A percentile compares a stretch with the other conserved stretches of the same genome.
Evolutionary conservation across 352 stramenopile genomes (phyloP).

Genomic region (Phytopythium aichiense): DNA sequence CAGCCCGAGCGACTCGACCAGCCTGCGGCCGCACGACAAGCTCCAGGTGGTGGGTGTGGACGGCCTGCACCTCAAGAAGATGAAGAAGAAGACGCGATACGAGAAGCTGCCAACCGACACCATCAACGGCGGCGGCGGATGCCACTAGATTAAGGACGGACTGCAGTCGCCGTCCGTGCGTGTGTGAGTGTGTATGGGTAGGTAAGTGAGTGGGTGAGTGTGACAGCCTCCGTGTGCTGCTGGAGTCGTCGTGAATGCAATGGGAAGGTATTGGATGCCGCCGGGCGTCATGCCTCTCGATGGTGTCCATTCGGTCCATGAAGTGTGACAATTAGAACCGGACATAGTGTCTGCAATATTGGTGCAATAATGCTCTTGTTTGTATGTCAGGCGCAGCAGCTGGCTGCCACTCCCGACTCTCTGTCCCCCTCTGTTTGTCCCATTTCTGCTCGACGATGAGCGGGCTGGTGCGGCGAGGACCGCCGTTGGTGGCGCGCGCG

Average conservation of each 20-base stretch:
- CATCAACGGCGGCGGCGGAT: not conserved
- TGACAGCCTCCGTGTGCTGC: no score
- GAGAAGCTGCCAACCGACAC: conserved; percentile 26
- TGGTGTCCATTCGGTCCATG: no score
- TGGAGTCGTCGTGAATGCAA: no score
- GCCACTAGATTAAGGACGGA: not conserved
- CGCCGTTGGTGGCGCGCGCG: conserved; percentile 9
- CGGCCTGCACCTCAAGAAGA: conserved; percentile 30
- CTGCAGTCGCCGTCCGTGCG: not conserved
- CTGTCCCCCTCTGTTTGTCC: no score
- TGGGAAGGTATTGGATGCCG: no score
- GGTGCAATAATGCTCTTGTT: no score
- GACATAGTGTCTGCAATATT: no score
- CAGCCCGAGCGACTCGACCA: conserved; percentile 2
- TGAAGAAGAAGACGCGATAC: conserved; percentile 29
- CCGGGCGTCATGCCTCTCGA: no score
- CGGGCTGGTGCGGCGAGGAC: conserved; percentile 10
- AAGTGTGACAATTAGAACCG: no score
- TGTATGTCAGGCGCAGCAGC: no score
- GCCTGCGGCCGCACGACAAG: not conserved
- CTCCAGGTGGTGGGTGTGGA: conserved; percentile 3
- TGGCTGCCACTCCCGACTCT: no score
- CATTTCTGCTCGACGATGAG: conserved; percentile 14
- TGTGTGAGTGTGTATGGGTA: not conserved
- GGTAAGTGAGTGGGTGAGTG: not conserved